phyloP scores from a whole-genome alignment of 2,329 filamentous ascomycete genomes.

The Neoascochyta sp. region DNA sequence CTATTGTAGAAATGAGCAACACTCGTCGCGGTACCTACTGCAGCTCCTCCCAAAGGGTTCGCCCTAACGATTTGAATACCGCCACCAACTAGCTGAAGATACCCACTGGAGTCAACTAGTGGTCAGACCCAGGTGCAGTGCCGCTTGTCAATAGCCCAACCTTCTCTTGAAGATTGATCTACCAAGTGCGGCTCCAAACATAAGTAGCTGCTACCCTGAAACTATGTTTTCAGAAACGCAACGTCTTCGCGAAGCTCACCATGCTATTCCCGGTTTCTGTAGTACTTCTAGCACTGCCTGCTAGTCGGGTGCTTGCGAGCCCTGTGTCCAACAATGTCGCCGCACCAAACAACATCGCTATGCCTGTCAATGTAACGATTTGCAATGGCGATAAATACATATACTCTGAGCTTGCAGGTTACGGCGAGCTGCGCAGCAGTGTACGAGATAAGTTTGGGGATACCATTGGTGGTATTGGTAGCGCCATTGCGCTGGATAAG shows the following conservation, averaged over 20 bases:
- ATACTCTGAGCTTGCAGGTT: constrained; percentile 66
- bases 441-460: constrained; percentile 65
- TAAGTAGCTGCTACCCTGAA: constrained; percentile 2
- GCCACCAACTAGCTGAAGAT: no score
- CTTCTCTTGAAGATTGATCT: constrained; percentile 9
- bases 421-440: constrained; percentile 57
- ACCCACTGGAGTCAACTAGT: no score
- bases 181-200: constrained; percentile 13
- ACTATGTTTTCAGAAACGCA: constrained; percentile 1
- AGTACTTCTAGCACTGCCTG: constrained; percentile 16
- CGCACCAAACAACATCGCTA: background rate
- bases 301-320: constrained; percentile 14
- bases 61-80: no score
- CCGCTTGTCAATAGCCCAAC: no score
- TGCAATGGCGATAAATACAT: constrained; percentile 61
- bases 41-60: no score
- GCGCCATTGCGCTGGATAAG: constrained; percentile 60
- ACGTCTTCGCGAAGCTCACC: constrained; percentile 3
- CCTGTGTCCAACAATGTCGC: constrained; percentile 8
- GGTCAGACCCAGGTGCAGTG: no score
- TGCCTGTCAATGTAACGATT: constrained; percentile 36
- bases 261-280: constrained; percentile 20
- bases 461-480: constrained; percentile 65
- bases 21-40: constrained; percentile 7
- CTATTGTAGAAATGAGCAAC: constrained; percentile 4